Evolutionary conservation across 441 rosid species (phyloP), one percentile per base, ranked within the genome.

Genomic region (Adansonia gregorii): DNA sequence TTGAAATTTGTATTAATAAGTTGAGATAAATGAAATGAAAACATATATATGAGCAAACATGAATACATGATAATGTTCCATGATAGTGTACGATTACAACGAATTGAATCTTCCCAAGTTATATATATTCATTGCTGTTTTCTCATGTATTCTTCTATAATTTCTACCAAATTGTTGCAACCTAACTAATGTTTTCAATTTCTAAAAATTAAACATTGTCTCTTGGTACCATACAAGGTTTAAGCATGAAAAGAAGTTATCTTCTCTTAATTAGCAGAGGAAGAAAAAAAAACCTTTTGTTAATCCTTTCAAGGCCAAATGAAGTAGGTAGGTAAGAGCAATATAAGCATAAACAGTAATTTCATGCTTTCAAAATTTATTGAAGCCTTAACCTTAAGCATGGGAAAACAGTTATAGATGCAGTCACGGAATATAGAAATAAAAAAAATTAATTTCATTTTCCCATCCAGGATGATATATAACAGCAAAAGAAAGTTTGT

Each of bases 71-170:
- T 48, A 48, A 12, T 9, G 12, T 48, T 9, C 11, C 14, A 48
- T 48, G 10, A 9, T 12, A 31, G 35, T 31, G 35, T 31, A 31
- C 35, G 35, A 31, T 31, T 31, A 31, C 35, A 31, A 1, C 35
- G 35, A 31, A 10, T 48, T 1, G 12, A 39, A 39, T 39, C 43
- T 39, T 4, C 43, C 43, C 43, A 39, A 39, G 43, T 39, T 39
- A 39, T 39, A 58, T 20, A 59, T 59, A 22, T 59, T 59, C 64
- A 59, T 59, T 59, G 4, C 12, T 59, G 14, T 59, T 59, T 22
- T 59, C 64, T 59, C 56, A 52, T 52, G 56, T 52, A 52, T 52
- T 52, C 56, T 52, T 14, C 56, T 52, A 14, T 52, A 52, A 52
- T 52, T 52, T 52, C 56, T 15, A 52, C 6, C 31, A 59, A 59